phyloP scores from a whole-genome alignment of 352 stramenopile species.

The Globisporangium viniferum region DNA sequence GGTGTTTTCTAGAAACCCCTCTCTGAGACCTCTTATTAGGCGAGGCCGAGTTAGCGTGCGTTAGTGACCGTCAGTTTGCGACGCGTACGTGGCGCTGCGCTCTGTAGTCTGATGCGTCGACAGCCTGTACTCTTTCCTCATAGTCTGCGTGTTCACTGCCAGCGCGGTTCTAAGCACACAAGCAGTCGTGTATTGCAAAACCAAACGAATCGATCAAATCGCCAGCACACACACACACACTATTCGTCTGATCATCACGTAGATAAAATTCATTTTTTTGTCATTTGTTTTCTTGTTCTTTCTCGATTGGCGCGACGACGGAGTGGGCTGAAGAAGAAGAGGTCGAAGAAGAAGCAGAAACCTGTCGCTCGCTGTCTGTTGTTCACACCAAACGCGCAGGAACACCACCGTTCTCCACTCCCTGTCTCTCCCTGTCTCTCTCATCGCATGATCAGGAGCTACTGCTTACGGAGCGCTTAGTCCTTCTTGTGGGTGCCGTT shows the following conservation, averaged over 20 bases:
- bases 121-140: not conserved
- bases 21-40: too few species aligned
- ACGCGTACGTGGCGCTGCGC: too few species aligned
- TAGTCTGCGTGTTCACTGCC: too few species aligned
- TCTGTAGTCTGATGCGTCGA: not conserved
- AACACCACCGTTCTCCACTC: not conserved
- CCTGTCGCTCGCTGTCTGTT: not conserved
- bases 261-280: conserved; percentile 4
- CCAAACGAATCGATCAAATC: not conserved
- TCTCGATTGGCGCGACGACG: not conserved
- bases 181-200: not conserved
- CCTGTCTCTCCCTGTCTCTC: not conserved
- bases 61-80: too few species aligned
- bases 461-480: conserved; percentile 24
- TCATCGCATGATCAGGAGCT: not conserved
- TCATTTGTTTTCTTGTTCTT: conserved; percentile 4
- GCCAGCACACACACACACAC: not conserved
- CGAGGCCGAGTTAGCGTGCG: too few species aligned
- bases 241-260: conserved; percentile 2
- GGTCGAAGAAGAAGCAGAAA: not conserved
- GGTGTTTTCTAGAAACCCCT: not conserved
- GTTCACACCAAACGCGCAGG: not conserved
- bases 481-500: conserved; percentile 69
- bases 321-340: not conserved
- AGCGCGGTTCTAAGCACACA: not conserved